These are phyloP conservation scores for Aspergillus biplanus DNA, from an alignment of 495 filamentous ascomycete species.

Conservation along the genomic window DNA sequence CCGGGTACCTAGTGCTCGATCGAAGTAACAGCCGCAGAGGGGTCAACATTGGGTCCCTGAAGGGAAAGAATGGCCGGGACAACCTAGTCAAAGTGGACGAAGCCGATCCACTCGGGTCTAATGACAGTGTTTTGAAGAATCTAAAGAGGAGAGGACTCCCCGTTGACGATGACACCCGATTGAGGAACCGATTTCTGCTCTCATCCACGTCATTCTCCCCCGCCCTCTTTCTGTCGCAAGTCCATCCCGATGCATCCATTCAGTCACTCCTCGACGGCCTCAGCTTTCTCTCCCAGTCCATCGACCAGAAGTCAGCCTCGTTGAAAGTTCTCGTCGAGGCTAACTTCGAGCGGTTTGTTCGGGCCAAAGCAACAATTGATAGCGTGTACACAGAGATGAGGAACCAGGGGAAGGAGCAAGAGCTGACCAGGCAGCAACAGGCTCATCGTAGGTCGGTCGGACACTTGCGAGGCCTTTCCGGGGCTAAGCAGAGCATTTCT, in stretches of 20 bases:
- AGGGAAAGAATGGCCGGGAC: conserved; percentile 66
- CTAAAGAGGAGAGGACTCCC: conserved; percentile 75
- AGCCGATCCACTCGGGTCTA: conserved; percentile 81
- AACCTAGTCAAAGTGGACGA: conserved; percentile 87
- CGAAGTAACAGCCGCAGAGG: conserved; percentile 68
- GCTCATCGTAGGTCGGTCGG: conserved; percentile 67
- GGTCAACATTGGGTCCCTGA: conserved; percentile 68
- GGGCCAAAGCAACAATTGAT: conserved; percentile 95
- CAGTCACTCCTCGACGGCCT: conserved; percentile 77
- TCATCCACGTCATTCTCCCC: conserved; percentile 96
- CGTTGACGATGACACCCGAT: conserved; percentile 79
- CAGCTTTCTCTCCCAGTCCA: conserved; percentile 80
- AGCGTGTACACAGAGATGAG: conserved; percentile 99
- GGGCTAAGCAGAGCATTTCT: conserved; percentile 48
- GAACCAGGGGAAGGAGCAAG: conserved; percentile 72
- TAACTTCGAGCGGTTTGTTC: conserved; percentile 97
- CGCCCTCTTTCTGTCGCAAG: conserved; percentile 85
- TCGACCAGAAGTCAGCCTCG: conserved; percentile 95
- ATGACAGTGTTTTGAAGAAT: conserved; percentile 81
- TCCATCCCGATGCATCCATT: conserved; percentile 82
- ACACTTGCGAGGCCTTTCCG: conserved; percentile 57
- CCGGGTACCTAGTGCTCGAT: conserved; percentile 83
- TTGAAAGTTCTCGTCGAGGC: conserved; percentile 94
- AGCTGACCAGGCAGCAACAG: conserved; percentile 44
- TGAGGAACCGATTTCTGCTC: conserved; percentile 89